Conservation (phyloP, 371 early-diverging fungal genomes). For the Mucor racemosus region DNA sequence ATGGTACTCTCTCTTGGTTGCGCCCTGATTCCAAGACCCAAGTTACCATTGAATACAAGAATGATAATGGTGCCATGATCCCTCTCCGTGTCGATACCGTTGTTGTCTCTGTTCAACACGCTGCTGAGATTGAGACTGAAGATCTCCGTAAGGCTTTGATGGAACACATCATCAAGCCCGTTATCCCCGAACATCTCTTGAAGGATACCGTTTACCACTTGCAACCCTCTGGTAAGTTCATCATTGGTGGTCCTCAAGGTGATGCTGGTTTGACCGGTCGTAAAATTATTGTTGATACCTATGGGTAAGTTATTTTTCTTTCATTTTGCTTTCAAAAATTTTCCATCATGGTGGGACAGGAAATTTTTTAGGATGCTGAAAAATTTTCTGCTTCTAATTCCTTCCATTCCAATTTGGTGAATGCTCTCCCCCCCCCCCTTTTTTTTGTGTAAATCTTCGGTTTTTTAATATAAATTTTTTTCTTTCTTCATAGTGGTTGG, state of each 20-base stretch:
- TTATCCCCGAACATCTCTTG: constrained; percentile 93
- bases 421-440: no score
- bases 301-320: constrained; percentile 37
- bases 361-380: constrained; percentile 8
- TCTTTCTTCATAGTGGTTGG: constrained; percentile 81
- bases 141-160: constrained; percentile 86
- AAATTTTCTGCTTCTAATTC: constrained; percentile 11
- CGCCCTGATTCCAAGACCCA: constrained; percentile 99
- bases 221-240: constrained; percentile 99
- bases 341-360: not conserved
- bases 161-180: constrained; percentile 93
- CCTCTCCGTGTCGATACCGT: constrained; percentile 98
- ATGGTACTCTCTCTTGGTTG: constrained; percentile 90
- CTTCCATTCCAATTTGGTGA: not conserved
- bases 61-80: constrained; percentile 89
- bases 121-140: constrained; percentile 85
- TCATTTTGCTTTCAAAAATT: not conserved
- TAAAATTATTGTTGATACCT: constrained; percentile 99
- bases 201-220: constrained; percentile 96
- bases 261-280: constrained; percentile 99
- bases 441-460: not conserved
- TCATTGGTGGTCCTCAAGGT: constrained; percentile 99
- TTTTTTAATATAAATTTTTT: constrained; percentile 41
- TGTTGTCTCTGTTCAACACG: constrained; percentile 99
- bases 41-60: constrained; percentile 99